A percentile compares a stretch with the other conserved stretches of the same genome.
phyloP scores from a whole-genome alignment of 2,329 filamentous ascomycete species.

The Blastomyces percursus region DNA sequence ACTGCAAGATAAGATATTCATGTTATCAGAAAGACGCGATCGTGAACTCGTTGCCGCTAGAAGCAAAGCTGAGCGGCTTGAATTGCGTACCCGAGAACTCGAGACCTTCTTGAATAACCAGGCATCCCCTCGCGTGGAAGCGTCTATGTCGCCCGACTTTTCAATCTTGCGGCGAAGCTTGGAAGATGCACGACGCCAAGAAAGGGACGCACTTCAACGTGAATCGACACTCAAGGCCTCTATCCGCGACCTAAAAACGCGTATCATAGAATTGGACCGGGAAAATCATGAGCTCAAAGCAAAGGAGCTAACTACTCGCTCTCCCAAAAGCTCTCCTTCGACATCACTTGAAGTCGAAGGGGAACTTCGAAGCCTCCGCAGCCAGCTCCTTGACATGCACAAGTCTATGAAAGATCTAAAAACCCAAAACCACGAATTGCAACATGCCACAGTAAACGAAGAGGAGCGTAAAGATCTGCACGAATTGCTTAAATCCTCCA shows the following conservation, averaged over 20 bases:
- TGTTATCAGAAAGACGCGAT: slow-evolving; percentile 32
- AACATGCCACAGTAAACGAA: slow-evolving; percentile 39
- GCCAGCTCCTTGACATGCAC: slow-evolving; percentile 51
- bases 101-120: slow-evolving; percentile 46
- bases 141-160: slow-evolving; percentile 38
- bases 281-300: slow-evolving; percentile 52
- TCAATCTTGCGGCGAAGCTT: slow-evolving; percentile 54
- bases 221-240: slow-evolving; percentile 53
- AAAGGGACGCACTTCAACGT: slow-evolving; percentile 54
- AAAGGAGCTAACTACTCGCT: slow-evolving; percentile 42
- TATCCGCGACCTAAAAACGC: slow-evolving; percentile 52
- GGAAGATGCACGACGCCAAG: slow-evolving; percentile 53
- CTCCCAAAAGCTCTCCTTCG: slow-evolving; percentile 44
- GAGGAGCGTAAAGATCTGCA: slow-evolving; percentile 36
- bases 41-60: slow-evolving; percentile 44
- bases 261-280: slow-evolving; percentile 56
- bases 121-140: slow-evolving; percentile 22
- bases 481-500: slow-evolving; percentile 37
- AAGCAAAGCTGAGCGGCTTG: slow-evolving; percentile 54
- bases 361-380: slow-evolving; percentile 49
- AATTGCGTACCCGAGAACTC: slow-evolving; percentile 43
- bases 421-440: slow-evolving; percentile 39
- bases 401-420: slow-evolving; percentile 48
- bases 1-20: slow-evolving; percentile 42
- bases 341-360: slow-evolving; percentile 33